Conservation (phyloP, 805 yeast genomes). For the Wickerhamiella siamensis region DNA sequence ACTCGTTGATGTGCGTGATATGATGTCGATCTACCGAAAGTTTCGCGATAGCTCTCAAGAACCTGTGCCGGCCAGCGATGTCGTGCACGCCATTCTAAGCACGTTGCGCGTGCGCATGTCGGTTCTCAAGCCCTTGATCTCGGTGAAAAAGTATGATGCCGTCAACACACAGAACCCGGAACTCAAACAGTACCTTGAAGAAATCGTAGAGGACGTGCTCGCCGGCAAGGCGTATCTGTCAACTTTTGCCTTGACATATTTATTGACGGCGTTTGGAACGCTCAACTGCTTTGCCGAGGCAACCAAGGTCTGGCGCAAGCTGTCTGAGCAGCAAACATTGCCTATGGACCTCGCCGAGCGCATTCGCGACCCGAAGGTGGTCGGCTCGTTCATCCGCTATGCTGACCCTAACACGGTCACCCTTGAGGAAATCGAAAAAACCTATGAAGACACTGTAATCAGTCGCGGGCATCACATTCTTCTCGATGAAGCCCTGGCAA, state of each 20-base stretch:
- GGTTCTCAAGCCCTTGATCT: slow-evolving; percentile 15
- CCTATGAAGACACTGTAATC: slow-evolving; percentile 12
- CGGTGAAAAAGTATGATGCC: slow-evolving; percentile 10
- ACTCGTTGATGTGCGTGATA: slow-evolving; percentile 14
- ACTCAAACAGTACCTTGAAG: slow-evolving; percentile 12
- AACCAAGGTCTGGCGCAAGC: slow-evolving; percentile 14
- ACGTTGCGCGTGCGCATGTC: slow-evolving; percentile 12
- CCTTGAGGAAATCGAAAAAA: slow-evolving; percentile 14
- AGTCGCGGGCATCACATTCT: slow-evolving; percentile 13
- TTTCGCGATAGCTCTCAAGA: slow-evolving; percentile 9
- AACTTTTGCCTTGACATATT: slow-evolving; percentile 15
- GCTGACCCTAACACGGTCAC: slow-evolving; percentile 15
- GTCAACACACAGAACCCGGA: slow-evolving; percentile 14
- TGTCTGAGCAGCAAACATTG: slow-evolving; percentile 2
- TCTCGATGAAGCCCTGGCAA: slow-evolving; percentile 17
- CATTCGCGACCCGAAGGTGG: slow-evolving; percentile 15
- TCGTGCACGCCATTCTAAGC: slow-evolving; percentile 16
- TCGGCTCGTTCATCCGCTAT: slow-evolving; percentile 15
- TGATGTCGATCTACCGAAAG: slow-evolving; percentile 15
- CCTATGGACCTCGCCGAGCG: slow-evolving; percentile 6
- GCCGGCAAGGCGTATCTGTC: slow-evolving; percentile 13
- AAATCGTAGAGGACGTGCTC: slow-evolving; percentile 14
- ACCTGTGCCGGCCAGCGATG: slow-evolving; percentile 13
- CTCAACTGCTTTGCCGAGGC: slow-evolving; percentile 13
- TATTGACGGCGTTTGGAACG: slow-evolving; percentile 17